Base-by-base conservation (phyloP, 1,284 basidiomycete genomes). In the Mycena sp. region DNA sequence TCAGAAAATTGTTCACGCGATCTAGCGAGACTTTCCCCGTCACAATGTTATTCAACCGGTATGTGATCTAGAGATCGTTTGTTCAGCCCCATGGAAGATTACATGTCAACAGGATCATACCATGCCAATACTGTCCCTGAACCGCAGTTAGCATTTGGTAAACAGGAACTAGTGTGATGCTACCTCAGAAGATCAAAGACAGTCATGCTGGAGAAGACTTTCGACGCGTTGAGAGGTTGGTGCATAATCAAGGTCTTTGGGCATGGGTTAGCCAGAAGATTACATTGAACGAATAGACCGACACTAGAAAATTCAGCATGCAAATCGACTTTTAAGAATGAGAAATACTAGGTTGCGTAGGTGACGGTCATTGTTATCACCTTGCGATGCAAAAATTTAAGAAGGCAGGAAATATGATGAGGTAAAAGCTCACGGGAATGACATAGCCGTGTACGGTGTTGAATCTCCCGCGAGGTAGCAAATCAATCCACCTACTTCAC, bases 1-100 rank as follows among this genome's bases (percentile, higher is more conserved):
- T 67, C 32, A 85, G 63, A 70, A 85, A 85, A 26, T 78, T 75
- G 67, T 80, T 75, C 43, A 84, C 73, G 48, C 83, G 80, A 56
- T 80, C 75, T 9, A 85, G 60, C 3, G 83, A 84, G 2, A 85
- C 63, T 30, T 64, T 64, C 4, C 62, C 62, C 1, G 30, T 41
- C 37, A 59, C 46, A 2, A 59, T 2, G 37, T 50, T 54, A 75
- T 70, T 30, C 61, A 69, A 19, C 65, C 71, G 51, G 9, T 40
- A 25, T 10, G 57, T 59, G 23, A 64, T 38, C 63, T 65, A 29
- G 16, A 58, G 28, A 19, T 29, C 25, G 19, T 3, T 30, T 10
- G 16, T 9, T 41, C 16, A 14, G 28, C n/a, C 14, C 1, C 14
- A n/a, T 21, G 1, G 25, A 41, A 41, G 9, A 53, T 16, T 10